Percentiles rank a stretch among this genome's conserved stretches.
Conservation (phyloP, 495 filamentous ascomycete genomes). For the Rostrohypoxylon terebratum region DNA sequence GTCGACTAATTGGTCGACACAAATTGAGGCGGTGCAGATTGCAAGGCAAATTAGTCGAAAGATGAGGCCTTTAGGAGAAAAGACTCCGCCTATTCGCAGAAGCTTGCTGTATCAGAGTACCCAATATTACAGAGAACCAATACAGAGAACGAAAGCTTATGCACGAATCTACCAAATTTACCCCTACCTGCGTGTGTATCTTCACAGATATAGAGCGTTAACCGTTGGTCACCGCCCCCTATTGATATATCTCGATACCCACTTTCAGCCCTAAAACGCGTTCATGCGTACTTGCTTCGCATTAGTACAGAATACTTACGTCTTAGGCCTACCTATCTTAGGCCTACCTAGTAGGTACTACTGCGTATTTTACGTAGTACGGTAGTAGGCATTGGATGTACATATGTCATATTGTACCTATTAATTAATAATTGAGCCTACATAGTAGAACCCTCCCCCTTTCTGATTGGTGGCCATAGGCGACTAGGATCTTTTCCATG, state of each 20-base stretch:
- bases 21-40: slow-evolving; percentile 7
- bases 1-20: slow-evolving; percentile 9
- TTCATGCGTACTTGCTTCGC: neutral
- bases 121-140: too few species aligned
- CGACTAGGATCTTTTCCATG: neutral
- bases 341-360: too few species aligned
- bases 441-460: neutral
- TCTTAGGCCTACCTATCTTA: neutral
- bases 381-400: neutral
- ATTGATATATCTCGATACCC: neutral
- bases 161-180: neutral
- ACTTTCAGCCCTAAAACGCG: slow-evolving; percentile 6
- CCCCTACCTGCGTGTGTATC: neutral
- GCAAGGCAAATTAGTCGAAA: neutral
- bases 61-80: neutral
- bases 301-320: neutral
- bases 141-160: slow-evolving; percentile 1
- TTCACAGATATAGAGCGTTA: neutral
- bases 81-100: neutral
- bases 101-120: neutral
- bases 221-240: slow-evolving; percentile 3
- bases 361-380: too few species aligned
- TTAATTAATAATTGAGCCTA: slow-evolving; percentile 2
- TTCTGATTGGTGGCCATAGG: slow-evolving; percentile 10
- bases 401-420: too few species aligned